Base-by-base conservation (phyloP, 2,329 filamentous ascomycete genomes). In the Ophiocordyceps sinensis region DNA sequence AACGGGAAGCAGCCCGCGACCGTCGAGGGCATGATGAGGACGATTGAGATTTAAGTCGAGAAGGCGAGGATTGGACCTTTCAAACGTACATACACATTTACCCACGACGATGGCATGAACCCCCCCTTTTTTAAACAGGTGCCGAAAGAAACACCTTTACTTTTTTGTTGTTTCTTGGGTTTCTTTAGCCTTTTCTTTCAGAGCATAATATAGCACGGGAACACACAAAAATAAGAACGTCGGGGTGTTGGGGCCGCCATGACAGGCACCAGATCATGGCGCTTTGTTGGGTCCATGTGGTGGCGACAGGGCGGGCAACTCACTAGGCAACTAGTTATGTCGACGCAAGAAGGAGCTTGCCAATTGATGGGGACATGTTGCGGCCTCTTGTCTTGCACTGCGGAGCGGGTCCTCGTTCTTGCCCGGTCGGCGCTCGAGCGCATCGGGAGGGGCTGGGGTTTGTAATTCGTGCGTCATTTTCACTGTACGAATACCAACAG, bases 1-100 rank as follows among this genome's bases (percentile, higher is more conserved):
- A 68, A 67, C 45, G 66, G 64, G 44, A 71, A 71, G 52, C 57
- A 64, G 43, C 53, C 59, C 8, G 60, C 62, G 41, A 58, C 63
- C 32, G 49, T 59, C 11, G 71, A 73, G 41, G 71, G 68, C 44
- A 60, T 64, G 28, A 74, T 77, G 72, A 77, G 75, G 63, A 73
- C 71, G 45, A 77, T 77, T 58, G 72, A 76, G 58, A 77, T 77
- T 51, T 77, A 45, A 56, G 39, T 23, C 23, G 23, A 26, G 32
- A 28, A 29, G 36, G n/a, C 17, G 15, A 26, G 5, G 17, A 28
- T 17, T 19, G 15, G 26, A 28, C 12, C 14, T 37, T 31, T 15
- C 15, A 37, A 29, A 29, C 40, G 29, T 28, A 32, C 38, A 46
- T 26, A 47, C 21, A 40, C 9, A 35, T 15, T 29, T 36, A 28